Percentiles rank a stretch among this genome's conserved stretches.
Conservation (phyloP, 805 yeast genomes). For the Cyberlindnera suaveolens region DNA sequence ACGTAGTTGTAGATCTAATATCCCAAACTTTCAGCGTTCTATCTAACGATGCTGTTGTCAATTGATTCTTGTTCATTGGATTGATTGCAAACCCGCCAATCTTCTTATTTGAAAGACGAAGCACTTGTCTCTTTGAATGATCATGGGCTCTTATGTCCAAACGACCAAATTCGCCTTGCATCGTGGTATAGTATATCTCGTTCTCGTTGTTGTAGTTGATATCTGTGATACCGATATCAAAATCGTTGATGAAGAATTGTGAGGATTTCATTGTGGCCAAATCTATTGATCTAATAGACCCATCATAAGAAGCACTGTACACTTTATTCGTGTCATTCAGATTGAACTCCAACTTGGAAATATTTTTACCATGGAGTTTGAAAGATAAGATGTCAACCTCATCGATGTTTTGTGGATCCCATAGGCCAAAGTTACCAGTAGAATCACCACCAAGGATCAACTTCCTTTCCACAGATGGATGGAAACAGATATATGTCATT, state of each 20-base stretch:
- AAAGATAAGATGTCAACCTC: slow-evolving; percentile 53
- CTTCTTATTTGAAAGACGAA: slow-evolving; percentile 76
- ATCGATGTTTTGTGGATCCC: slow-evolving; percentile 56
- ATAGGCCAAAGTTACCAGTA: slow-evolving; percentile 78
- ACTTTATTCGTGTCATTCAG: slow-evolving; percentile 46
- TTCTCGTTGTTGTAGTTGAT: slow-evolving; percentile 53
- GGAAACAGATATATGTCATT: slow-evolving; percentile 68
- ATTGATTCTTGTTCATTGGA: slow-evolving; percentile 56
- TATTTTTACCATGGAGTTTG: slow-evolving; percentile 69
- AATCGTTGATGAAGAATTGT: slow-evolving; percentile 55
- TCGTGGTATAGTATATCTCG: slow-evolving; percentile 64
- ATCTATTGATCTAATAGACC: slow-evolving; percentile 72
- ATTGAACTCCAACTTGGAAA: slow-evolving; percentile 57
- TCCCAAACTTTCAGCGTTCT: slow-evolving; percentile 86
- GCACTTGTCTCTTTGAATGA: slow-evolving; percentile 23
- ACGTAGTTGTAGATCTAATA: slow-evolving; percentile 44
- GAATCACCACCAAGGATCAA: slow-evolving; percentile 85
- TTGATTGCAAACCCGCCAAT: slow-evolving; percentile 85
- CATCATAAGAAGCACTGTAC: slow-evolving; percentile 79
- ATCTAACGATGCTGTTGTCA: slow-evolving; percentile 88
- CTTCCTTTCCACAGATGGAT: slow-evolving; percentile 60
- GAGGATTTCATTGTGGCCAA: slow-evolving; percentile 50
- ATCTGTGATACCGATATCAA: slow-evolving; percentile 68
- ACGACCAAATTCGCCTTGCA: slow-evolving; percentile 73
- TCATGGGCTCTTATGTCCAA: slow-evolving; percentile 56